These are phyloP conservation scores for Cystobasidiaceae sp. DNA, from an alignment of 1,284 basidiomycete species.

Conservation along the genomic window DNA sequence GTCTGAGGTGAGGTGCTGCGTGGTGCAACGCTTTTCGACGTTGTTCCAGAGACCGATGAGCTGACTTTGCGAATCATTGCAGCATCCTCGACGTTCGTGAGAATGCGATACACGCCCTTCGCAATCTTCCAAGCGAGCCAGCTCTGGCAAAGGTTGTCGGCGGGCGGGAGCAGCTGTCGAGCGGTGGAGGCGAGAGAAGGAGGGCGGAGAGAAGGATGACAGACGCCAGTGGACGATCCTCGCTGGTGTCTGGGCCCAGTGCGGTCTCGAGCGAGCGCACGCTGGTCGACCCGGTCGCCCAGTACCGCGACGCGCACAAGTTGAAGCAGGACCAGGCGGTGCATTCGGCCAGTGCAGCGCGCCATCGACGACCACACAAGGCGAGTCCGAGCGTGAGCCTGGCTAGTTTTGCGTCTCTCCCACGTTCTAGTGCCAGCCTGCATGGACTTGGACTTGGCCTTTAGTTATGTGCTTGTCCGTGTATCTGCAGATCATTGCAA, in stretches of 20 bases:
- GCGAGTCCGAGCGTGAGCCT: background rate
- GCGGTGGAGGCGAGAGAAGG: no score
- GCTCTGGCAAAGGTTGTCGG: slow-evolving; percentile 20
- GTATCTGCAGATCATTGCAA: no score
- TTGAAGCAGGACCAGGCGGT: background rate
- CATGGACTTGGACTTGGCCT: background rate
- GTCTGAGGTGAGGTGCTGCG: slow-evolving; percentile 38
- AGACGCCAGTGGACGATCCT: no score
- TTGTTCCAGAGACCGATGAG: background rate
- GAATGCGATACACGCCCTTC: slow-evolving; percentile 9
- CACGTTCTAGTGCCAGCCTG: background rate
- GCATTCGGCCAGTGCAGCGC: background rate
- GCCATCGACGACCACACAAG: background rate
- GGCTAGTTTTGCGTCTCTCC: background rate
- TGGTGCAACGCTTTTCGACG: background rate
- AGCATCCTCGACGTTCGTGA: slow-evolving; percentile 18
- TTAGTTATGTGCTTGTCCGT: no score
- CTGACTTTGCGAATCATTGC: background rate
- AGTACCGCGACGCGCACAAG: no score
- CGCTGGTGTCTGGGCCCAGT: no score
- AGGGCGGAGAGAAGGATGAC: no score
- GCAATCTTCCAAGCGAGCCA: slow-evolving; percentile 15
- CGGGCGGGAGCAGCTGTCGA: no score
- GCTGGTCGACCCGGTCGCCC: no score
- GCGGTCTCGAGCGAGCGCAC: no score